Percentiles rank a stretch among this genome's conserved stretches.
Evolutionary conservation across 73 alveolate genomes (phyloP).

Genomic region (Uronychia setigera): DNA sequence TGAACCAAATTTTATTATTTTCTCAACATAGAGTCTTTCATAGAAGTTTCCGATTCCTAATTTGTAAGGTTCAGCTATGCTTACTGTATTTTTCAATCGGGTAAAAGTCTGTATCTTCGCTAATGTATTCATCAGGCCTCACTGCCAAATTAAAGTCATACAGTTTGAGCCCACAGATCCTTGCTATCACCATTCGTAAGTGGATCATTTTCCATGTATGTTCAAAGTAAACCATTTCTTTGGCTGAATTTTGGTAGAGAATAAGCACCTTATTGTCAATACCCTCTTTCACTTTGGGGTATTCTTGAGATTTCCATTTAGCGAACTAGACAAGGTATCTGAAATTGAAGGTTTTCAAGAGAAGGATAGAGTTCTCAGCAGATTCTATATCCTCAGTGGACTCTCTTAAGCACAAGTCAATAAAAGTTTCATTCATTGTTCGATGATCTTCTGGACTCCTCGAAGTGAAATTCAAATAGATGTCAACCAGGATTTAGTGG

Average conservation of each 20-base stretch:
- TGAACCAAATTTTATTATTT: background rate
- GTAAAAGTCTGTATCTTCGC: background rate
- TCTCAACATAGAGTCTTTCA: background rate
- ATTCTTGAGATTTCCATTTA: background rate
- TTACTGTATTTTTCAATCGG: background rate
- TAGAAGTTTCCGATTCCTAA: background rate
- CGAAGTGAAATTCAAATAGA: background rate
- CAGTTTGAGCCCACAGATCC: background rate
- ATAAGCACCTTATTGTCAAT: background rate
- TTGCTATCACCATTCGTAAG: background rate
- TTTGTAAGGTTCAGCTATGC: background rate
- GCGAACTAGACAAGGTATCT: background rate
- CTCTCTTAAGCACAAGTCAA: background rate
- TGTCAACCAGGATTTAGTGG: background rate
- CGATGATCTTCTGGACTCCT: background rate
- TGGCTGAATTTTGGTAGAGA: background rate
- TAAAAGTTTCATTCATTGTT: background rate
- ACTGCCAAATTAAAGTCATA: background rate
- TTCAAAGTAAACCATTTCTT: background rate
- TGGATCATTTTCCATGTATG: background rate
- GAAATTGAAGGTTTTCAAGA: background rate
- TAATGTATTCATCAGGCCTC: background rate
- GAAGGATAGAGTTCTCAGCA: background rate
- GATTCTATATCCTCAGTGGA: background rate
- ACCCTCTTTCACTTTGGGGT: background rate